Evolutionary conservation across 2,329 filamentous ascomycete species (phyloP).

Genomic region (Colletotrichum tabaci): DNA sequence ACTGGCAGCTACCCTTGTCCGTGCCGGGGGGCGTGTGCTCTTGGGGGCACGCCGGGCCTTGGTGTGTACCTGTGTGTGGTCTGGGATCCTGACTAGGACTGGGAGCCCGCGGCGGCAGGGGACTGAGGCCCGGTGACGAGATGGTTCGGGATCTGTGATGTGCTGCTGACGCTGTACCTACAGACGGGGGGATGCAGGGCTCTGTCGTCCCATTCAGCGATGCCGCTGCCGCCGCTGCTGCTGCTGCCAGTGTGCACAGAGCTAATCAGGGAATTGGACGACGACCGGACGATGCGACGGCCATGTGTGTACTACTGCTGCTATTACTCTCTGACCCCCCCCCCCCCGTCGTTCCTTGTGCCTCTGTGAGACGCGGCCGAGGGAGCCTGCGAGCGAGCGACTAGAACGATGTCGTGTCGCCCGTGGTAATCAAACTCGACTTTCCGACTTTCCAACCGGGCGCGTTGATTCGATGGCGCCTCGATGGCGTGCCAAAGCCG

Average conservation of each 20-base stretch:
- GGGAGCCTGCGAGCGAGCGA: conserved; percentile 28
- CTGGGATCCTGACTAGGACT: conserved; percentile 33
- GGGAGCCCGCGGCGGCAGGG: conserved; percentile 36
- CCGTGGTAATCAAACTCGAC: conserved; percentile 30
- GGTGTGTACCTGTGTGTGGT: conserved; percentile 12
- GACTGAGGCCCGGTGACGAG: conserved; percentile 39
- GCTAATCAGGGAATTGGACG: conserved; percentile 26
- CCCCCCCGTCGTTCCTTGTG: conserved; percentile 17
- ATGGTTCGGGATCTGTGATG: conserved; percentile 37
- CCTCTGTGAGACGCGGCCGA: conserved; percentile 27
- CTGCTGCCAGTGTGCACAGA: conserved; percentile 38
- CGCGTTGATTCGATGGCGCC: conserved; percentile 19
- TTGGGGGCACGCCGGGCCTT: conserved; percentile 29
- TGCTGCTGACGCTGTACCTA: conserved; percentile 29
- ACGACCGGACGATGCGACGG: conserved; percentile 34
- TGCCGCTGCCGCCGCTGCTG: conserved; percentile 10
- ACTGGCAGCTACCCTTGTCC: conserved; percentile 43
- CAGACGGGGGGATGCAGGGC: conserved; percentile 17
- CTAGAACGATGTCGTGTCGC: conserved; percentile 27
- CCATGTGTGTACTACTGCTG: conserved; percentile 7
- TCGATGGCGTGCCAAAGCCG: conserved; percentile 16
- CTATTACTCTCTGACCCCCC: conserved; percentile 28
- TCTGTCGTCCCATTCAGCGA: conserved; percentile 35
- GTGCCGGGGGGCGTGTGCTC: conserved; percentile 40
- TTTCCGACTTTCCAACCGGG: conserved; percentile 26